Conservation (phyloP, 2,329 filamentous ascomycete species). For the Dothidotthia symphoricarpi region DNA sequence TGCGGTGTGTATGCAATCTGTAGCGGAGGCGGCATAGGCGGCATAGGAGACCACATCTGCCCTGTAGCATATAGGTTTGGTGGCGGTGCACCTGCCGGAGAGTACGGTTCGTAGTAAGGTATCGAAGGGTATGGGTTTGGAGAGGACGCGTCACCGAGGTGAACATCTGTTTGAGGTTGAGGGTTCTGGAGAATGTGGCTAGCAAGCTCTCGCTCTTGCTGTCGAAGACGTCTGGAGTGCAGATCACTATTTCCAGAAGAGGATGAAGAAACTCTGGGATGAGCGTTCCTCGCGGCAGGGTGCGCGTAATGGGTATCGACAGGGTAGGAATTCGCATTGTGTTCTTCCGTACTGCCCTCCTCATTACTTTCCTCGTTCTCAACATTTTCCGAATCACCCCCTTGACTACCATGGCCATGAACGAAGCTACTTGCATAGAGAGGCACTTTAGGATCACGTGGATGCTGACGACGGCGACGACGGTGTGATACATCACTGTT, state of each 20-base stretch:
- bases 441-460: slow-evolving; percentile 26
- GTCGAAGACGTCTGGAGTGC: slow-evolving; percentile 27
- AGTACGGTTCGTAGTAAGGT: slow-evolving; percentile 30
- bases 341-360: slow-evolving; percentile 11
- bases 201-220: slow-evolving; percentile 35
- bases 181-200: slow-evolving; percentile 39
- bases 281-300: slow-evolving; percentile 16
- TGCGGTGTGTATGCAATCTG: slow-evolving; percentile 28
- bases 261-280: slow-evolving; percentile 22
- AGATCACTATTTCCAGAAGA: slow-evolving; percentile 26
- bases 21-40: slow-evolving; percentile 23
- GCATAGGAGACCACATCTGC: slow-evolving; percentile 22
- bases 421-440: slow-evolving; percentile 36
- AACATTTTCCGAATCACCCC: slow-evolving; percentile 16
- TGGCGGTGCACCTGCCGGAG: slow-evolving; percentile 28
- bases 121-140: slow-evolving; percentile 23
- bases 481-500: slow-evolving; percentile 11
- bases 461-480: slow-evolving; percentile 10
- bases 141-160: slow-evolving; percentile 27
- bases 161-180: slow-evolving; percentile 35
- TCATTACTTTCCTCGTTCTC: slow-evolving; percentile 20
- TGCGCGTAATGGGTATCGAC: slow-evolving; percentile 13
- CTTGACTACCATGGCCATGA: slow-evolving; percentile 21
- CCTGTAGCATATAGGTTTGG: slow-evolving; percentile 17
- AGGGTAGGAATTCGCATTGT: slow-evolving; percentile 6